Evolutionary conservation across 1,284 basidiomycete genomes (phyloP), one percentile per base, ranked within the genome.

Genomic region (Microstroma glucosiphilum): DNA sequence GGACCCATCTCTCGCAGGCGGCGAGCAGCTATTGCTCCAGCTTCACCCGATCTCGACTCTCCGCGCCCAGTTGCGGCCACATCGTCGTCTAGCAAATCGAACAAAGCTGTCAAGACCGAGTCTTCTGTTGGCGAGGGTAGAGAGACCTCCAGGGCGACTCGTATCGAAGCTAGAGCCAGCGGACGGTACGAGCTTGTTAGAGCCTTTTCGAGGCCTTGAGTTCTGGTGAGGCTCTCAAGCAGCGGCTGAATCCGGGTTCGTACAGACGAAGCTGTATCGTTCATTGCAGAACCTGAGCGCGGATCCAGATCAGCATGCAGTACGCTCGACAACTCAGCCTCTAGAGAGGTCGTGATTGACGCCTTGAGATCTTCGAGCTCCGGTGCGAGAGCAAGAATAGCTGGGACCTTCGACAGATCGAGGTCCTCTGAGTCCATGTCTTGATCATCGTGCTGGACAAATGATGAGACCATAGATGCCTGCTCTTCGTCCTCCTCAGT

Each of bases 261-360:
- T 13, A 54, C 21, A 25, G 15, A 13, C 51, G 8, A 54, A 3
- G 21, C 13, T 4, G 51, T 25, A 13, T 54, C 51, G 15, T 6
- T 19, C 13, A 13, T 8, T 7, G 15, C 13, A 15, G 51, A 13
- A 21, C 21, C 19, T 19, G 51, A 25, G 21, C 66, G 72, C 15
- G 60, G 83, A 7, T 84, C 80, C 41, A 94, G 82, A 72, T 92
- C 88, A 19, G 84, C 82, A 42, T 85, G 83, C 9, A 96, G 83
- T 0, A 88, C 83, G 23, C 84, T 82, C 3, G 90, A 84, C 1
- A 96, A 82, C 68, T 94, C 91, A 17, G 60, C 56, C 60, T 70
- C 66, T 15, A 77, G 61, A 56, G 67, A 60, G 40, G 48, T 62
- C 0, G 69, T 62, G 54, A 78, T 65, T 4, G 59, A 64, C 17